Evolutionary conservation across 2,329 filamentous ascomycete genomes (phyloP), one percentile per base, ranked within the genome.

Genomic region (Lecanicillium sp.): DNA sequence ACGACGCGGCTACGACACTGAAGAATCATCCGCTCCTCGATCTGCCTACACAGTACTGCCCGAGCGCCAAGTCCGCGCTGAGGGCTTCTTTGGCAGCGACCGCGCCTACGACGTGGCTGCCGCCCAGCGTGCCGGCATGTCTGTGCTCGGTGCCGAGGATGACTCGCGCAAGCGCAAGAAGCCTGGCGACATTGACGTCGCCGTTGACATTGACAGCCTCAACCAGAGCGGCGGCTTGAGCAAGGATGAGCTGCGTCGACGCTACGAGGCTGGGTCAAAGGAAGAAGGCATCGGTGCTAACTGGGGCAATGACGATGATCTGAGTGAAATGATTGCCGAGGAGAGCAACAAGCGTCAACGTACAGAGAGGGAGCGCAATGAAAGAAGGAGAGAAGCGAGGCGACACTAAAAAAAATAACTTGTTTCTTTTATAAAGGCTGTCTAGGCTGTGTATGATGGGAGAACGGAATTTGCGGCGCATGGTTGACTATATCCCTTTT

Each of bases 31-130:
- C 1, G 72, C 77, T 28, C 85, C 85, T 7, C 80, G 85, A 46
- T 81, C 82, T 16, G 88, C 92, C 13, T 95, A 92, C 60, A 88
- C 87, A 15, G 81, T 98, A 34, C 75, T 98, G 16, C 87, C 87
- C 9, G 90, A 98, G 64, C 84, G 85, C 42, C 82, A 90, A 55
- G 82, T 89, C 16, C 79, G 83, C 37, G 79, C 86, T 5, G 83
- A 89, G 50, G 92, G 92, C 33, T 96, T 98, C 75, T 96, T 98
- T 57, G 92, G 92, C 50, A 89, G 86, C 51, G 90, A 96, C 57
- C 83, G 87, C 54, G 84, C 84, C 13, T 98, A 98, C 63, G 89
- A 98, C 62, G 73, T 98, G 45, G 82, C 78, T 40, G 58, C 56
- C 28, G 55, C 42, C 29, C 63, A 60, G 46, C 67, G 73, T 44